Conservation (phyloP, 2,329 filamentous ascomycete species). For the Beauveria caledonica region DNA sequence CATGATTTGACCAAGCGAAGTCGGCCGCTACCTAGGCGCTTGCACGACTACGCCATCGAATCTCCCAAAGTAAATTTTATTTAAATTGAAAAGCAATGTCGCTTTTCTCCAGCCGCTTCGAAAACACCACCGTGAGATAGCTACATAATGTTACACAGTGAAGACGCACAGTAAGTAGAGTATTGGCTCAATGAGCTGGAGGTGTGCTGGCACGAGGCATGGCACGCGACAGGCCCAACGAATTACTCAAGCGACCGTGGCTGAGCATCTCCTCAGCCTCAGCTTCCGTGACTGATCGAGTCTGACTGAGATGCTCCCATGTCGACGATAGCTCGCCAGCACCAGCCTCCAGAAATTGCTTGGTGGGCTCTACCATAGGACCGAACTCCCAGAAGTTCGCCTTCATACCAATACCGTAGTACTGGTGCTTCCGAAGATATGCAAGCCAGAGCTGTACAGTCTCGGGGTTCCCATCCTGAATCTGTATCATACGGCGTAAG, state of each 20-base stretch:
- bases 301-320: slow-evolving; percentile 49
- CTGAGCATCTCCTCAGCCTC: slow-evolving; percentile 51
- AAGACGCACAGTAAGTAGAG: background rate
- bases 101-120: background rate
- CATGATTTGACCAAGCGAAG: background rate
- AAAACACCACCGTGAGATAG: background rate
- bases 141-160: background rate
- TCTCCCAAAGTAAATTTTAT: background rate
- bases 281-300: slow-evolving; percentile 40
- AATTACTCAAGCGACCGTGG: slow-evolving; percentile 38
- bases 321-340: slow-evolving; percentile 34
- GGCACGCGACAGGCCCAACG: slow-evolving; percentile 19
- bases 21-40: too few species aligned
- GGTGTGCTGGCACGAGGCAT: background rate
- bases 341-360: background rate
- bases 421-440: slow-evolving; percentile 84
- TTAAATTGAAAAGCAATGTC: background rate
- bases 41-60: background rate
- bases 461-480: slow-evolving; percentile 84
- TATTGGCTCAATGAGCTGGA: background rate
- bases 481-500: slow-evolving; percentile 76
- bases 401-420: slow-evolving; percentile 98
- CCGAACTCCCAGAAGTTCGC: slow-evolving; percentile 86
- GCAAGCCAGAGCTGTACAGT: slow-evolving; percentile 87
- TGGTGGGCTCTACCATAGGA: slow-evolving; percentile 13